These are phyloP conservation scores for Filobasidium uniguttulatum DNA, from an alignment of 1,284 basidiomycete genomes.

Conservation along the genomic window DNA sequence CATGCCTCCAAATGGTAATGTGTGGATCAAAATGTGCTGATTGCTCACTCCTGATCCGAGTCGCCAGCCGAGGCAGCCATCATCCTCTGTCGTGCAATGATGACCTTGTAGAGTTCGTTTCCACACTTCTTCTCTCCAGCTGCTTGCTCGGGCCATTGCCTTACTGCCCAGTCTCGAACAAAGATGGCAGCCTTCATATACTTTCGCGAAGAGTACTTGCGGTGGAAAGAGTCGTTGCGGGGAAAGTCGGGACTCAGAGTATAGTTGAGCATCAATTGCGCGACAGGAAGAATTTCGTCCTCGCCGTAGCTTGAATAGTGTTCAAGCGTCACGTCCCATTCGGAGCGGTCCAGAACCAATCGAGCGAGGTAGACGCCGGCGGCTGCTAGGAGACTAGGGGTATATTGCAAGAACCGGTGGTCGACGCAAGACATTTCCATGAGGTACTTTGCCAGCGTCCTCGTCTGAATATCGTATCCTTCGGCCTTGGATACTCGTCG, in stretches of 20 bases:
- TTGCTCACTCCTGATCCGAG: too few species aligned
- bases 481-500: slow-evolving; percentile 90
- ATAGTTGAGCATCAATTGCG: slow-evolving; percentile 88
- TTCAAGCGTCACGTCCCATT: slow-evolving; percentile 77
- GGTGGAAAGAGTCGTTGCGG: slow-evolving; percentile 56
- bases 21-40: too few species aligned
- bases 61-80: too few species aligned
- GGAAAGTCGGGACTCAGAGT: slow-evolving; percentile 51
- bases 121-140: not conserved
- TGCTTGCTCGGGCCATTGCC: slow-evolving; percentile 23
- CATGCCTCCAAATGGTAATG: too few species aligned
- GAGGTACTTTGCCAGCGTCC: slow-evolving; percentile 85
- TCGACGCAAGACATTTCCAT: slow-evolving; percentile 84
- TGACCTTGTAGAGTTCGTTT: not conserved
- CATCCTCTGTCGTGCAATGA: not conserved
- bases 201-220: slow-evolving; percentile 55
- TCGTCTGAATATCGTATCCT: slow-evolving; percentile 77
- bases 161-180: slow-evolving; percentile 40
- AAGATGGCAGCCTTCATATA: slow-evolving; percentile 60
- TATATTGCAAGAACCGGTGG: slow-evolving; percentile 63
- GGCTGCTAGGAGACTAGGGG: slow-evolving; percentile 76
- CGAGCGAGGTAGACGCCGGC: slow-evolving; percentile 85
- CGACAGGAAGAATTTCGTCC: slow-evolving; percentile 67
- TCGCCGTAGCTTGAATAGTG: slow-evolving; percentile 88
- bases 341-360: slow-evolving; percentile 62